Base-by-base conservation (phyloP, 2,329 filamentous ascomycete genomes). In the Dactylonectria estremocensis region DNA sequence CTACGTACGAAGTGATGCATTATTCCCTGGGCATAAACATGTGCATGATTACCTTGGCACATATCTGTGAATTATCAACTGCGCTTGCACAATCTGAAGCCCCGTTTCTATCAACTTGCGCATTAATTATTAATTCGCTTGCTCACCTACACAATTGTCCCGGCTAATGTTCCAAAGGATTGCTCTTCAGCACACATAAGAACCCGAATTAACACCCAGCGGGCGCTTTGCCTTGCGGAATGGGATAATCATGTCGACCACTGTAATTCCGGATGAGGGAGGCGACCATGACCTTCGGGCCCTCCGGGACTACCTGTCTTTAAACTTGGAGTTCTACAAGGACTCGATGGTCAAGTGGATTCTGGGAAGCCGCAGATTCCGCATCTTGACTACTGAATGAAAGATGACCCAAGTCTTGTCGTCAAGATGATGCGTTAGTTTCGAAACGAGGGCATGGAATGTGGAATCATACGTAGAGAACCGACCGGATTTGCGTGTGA, bases 401-500 rank as follows among this genome's bases (percentile, higher is more conserved):
- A 74, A 71, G 2, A 69, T 52, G 1, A 74, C 71, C 1, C 52
- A 22, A 1, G 49, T 52, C 71, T 73, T 9, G 0, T 1, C 20
- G 13, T 35, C 2, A 5, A 28, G 24, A 28, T 28, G 43, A 7
- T 3, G 18, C n/a, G 43, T 45, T n/a, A 45, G 43, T 45, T 45
- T n/a, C 43, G 9, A 8, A 45, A 2, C 16, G 3, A 3, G n/a
- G 10, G 43, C n/a, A 20, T n/a, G n/a, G n/a, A 0, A 8, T 1
- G 4, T 0, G 16, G 43, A 7, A 28, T 28, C 71, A 37, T 18
- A 74, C 71, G 37, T 74, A 64, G 0, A 74, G 35, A 52, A 53
- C 31, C 72, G 65, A 74, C 72, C 72, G 74, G 0, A 74, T 74
- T 2, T 69, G 46, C 2, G 65, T 28, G 4, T 71, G 69, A 3